These are phyloP conservation scores for Seiridium cupressi DNA, from an alignment of 2,329 filamentous ascomycete species.

Conservation along the genomic window DNA sequence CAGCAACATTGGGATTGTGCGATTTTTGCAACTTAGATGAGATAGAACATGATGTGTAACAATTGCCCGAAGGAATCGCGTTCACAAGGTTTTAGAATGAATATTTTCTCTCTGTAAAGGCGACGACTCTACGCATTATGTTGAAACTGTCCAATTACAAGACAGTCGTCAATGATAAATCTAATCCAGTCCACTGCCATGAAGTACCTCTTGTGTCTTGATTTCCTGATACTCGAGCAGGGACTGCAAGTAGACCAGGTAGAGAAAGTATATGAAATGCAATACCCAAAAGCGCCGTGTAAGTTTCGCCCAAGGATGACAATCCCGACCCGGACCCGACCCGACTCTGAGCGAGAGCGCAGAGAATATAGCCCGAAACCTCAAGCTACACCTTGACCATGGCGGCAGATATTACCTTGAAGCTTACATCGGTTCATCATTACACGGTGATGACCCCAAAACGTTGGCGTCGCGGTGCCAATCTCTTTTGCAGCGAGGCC, in stretches of 20 bases:
- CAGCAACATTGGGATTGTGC: conserved; percentile 3
- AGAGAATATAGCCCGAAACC: background rate
- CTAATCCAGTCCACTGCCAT: too few relatives aligned
- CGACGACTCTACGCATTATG: too few relatives aligned
- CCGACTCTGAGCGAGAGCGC: background rate
- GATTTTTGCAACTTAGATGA: background rate
- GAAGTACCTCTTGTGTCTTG: too few relatives aligned
- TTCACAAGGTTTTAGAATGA: background rate
- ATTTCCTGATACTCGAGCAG: too few relatives aligned
- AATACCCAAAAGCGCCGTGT: too few relatives aligned
- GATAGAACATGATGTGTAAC: background rate
- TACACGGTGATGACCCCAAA: background rate
- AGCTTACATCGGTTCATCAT: background rate
- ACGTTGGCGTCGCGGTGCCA: too few relatives aligned
- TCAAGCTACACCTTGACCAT: background rate
- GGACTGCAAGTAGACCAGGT: too few relatives aligned
- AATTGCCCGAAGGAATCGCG: background rate
- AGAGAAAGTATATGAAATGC: too few relatives aligned
- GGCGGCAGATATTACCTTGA: conserved; percentile 2
- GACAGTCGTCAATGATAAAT: too few relatives aligned
- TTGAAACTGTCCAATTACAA: too few relatives aligned
- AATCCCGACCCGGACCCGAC: background rate
- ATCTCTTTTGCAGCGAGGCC: too few relatives aligned
- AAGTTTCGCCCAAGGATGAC: background rate
- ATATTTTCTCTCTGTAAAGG: too few relatives aligned